Evolutionary conservation across 148 eudicot genomes (phyloP).

Genomic region (Amaranthus hypochondriacus): DNA sequence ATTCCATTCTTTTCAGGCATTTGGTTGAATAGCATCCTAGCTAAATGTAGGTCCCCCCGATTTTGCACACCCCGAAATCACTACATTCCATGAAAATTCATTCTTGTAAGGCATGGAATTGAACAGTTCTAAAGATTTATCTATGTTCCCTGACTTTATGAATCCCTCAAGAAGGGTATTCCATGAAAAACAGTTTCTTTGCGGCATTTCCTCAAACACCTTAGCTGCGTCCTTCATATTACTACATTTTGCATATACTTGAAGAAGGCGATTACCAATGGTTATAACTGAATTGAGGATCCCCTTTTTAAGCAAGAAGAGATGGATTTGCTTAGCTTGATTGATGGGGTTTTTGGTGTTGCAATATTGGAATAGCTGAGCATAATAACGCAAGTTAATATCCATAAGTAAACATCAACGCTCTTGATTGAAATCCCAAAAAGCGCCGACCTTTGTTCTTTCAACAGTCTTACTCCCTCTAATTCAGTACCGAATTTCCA

Average conservation of each 20-base stretch:
- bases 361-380: constrained; percentile 49
- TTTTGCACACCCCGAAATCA: constrained; percentile 55
- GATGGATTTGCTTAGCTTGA: constrained; percentile 65
- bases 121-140: constrained; percentile 38
- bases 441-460: not conserved
- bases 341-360: constrained; percentile 34
- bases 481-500: too few species aligned
- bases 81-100: constrained; percentile 77
- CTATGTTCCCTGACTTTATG: constrained; percentile 38
- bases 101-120: constrained; percentile 56
- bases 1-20: constrained; percentile 76
- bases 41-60: constrained; percentile 49
- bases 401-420: constrained; percentile 34
- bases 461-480: too few species aligned
- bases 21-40: constrained; percentile 47
- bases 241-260: constrained; percentile 50
- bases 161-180: constrained; percentile 63
- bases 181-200: constrained; percentile 64
- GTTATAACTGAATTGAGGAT: constrained; percentile 40
- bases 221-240: constrained; percentile 42
- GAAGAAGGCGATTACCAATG: constrained; percentile 67
- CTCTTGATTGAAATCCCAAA: not conserved
- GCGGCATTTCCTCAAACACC: constrained; percentile 73
- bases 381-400: constrained; percentile 41
- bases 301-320: constrained; percentile 70